These are phyloP conservation scores for Lecanicillium sp. DNA, from an alignment of 2,329 filamentous ascomycete genomes.

Conservation along the genomic window DNA sequence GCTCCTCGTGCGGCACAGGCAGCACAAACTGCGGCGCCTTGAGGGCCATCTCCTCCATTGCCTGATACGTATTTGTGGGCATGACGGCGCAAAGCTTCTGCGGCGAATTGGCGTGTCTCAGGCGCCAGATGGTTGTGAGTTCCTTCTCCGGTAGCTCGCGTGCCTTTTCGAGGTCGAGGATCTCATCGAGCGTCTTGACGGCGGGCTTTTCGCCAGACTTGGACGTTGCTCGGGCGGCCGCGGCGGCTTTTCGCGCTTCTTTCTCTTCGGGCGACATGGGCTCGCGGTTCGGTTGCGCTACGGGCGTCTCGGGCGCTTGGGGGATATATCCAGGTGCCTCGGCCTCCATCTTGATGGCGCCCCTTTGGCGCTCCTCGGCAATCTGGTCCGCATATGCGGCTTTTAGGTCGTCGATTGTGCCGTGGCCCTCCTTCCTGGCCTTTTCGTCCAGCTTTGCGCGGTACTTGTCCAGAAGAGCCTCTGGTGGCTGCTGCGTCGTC, in stretches of 20 bases:
- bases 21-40: slow-evolving; percentile 83
- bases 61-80: slow-evolving; percentile 61
- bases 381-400: slow-evolving; percentile 83
- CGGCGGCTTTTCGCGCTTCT: slow-evolving; percentile 5
- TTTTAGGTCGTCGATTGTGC: slow-evolving; percentile 67
- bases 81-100: slow-evolving; percentile 79
- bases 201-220: slow-evolving; percentile 18
- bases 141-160: slow-evolving; percentile 67
- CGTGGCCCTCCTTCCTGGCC: slow-evolving; percentile 63
- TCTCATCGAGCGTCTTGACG: slow-evolving; percentile 40
- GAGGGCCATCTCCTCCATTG: slow-evolving; percentile 64
- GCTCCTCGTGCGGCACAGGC: slow-evolving; percentile 61
- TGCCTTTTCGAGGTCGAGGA: slow-evolving; percentile 73
- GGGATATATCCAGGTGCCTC: slow-evolving; percentile 18
- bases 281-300: slow-evolving; percentile 26
- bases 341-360: slow-evolving; percentile 42
- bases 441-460: slow-evolving; percentile 75
- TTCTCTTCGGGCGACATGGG: slow-evolving; percentile 18
- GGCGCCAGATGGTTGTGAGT: slow-evolving; percentile 81
- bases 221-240: slow-evolving; percentile 12
- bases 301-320: slow-evolving; percentile 25
- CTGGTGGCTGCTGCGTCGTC: slow-evolving; percentile 63
- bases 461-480: slow-evolving; percentile 75
- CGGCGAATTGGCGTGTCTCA: slow-evolving; percentile 67
- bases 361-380: slow-evolving; percentile 56